Base-by-base conservation (phyloP, 768 basidiomycete genomes). In the Rhodotorula paludigena region DNA sequence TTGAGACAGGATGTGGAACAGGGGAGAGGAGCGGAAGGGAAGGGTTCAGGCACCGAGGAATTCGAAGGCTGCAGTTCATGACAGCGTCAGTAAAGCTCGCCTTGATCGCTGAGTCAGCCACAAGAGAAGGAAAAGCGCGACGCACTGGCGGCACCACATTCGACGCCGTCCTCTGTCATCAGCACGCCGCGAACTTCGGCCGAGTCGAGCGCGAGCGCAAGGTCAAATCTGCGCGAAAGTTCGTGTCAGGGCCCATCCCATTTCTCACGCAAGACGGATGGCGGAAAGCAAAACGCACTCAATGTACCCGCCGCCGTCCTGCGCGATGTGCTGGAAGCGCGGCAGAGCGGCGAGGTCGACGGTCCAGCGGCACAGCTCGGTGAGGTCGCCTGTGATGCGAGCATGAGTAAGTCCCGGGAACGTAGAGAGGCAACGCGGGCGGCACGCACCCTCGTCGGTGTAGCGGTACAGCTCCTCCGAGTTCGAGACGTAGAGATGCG, bases 291-390 rank as follows among this genome's bases (percentile, higher is more conserved):
- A 28, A 48, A 61, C 68, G 35, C 60, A 70, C 69, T 71, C 69
- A 62, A 71, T 59, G 49, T 71, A 71, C 0, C 65, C 69, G 7
- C 69, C 69, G 2, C 64, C 69, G 15, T 36, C 25, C 6, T 47
- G 15, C 1, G 44, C 69, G 48, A 71, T 55, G 4, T 54, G 20
- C 32, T 56, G 52, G 81, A 90, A 91, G 56, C 85, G 85, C 45
- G 90, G 90, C 59, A 92, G 79, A 33, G 86, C 82, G 49, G 85
- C 84, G 57, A 92, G 82, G 78, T 92, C 87, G 41, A 92, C 89
- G 16, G 87, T 90, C 90, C 90, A 92, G 36, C 74, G 71, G 60
- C 72, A 77, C 25, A 78, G 68, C 54, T 77, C 76, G 36, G 42
- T 51, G 38, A 67, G 63, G 39, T 72, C 71, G 32, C 71, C 71